A percentile compares a stretch with the other conserved stretches of the same genome.
phyloP scores from a whole-genome alignment of 768 basidiomycete species.

The Suillus cothurnatus region DNA sequence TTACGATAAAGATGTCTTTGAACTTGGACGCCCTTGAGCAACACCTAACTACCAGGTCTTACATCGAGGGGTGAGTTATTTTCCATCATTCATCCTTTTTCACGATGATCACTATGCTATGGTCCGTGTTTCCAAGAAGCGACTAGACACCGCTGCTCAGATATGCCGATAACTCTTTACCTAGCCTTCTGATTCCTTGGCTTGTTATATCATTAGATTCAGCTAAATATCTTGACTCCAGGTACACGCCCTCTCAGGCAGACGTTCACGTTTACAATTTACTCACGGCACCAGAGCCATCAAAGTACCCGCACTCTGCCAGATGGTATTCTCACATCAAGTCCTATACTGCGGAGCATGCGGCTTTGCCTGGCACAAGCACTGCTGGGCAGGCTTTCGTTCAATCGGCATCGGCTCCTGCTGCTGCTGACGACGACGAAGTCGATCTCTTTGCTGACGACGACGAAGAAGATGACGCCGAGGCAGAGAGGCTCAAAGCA shows the following conservation, averaged over 20 bases:
- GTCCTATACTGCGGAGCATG: conserved; percentile 80
- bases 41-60: conserved; percentile 86
- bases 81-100: conserved; percentile 13
- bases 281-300: conserved; percentile 65
- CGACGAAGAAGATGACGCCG: conserved; percentile 80
- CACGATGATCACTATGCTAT: conserved; percentile 78
- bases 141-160: conserved; percentile 87
- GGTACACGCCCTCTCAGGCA: conserved; percentile 91
- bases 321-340: conserved; percentile 96
- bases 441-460: conserved; percentile 86
- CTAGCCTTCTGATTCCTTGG: conserved; percentile 69
- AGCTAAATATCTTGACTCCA: conserved; percentile 34
- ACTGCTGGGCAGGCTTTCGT: conserved; percentile 76
- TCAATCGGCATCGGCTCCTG: conserved; percentile 47
- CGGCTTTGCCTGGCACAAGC: conserved; percentile 81
- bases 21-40: conserved; percentile 76
- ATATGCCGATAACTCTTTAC: conserved; percentile 70
- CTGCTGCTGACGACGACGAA: conserved; percentile 54
- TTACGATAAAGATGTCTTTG: conserved; percentile 54
- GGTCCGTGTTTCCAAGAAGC: conserved; percentile 98
- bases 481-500: conserved; percentile 85
- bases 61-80: conserved; percentile 86
- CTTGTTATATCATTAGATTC: conserved; percentile 7
- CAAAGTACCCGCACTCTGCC: conserved; percentile 69
- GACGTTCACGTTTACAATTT: conserved; percentile 92